Percentiles rank a stretch among this genome's conserved stretches.
phyloP scores from a whole-genome alignment of 2,329 filamentous ascomycete species.

The Phyllosticta citriasiana region DNA sequence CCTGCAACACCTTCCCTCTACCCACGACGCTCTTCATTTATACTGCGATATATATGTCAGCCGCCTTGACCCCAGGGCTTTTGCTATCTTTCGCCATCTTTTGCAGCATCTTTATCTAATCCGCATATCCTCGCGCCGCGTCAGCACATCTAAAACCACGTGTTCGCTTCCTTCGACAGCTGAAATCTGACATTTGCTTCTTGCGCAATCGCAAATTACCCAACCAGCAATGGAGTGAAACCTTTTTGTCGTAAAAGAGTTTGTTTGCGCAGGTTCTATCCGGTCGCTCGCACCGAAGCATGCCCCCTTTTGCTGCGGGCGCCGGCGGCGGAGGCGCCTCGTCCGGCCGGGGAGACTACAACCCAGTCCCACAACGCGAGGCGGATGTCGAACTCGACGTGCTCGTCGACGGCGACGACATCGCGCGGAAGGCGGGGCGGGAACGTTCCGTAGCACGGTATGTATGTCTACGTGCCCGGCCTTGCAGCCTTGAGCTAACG shows the following conservation, averaged over 20 bases:
- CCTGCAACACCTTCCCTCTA: neutral
- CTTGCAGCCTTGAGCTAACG: neutral
- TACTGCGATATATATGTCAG: neutral
- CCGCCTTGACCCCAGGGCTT: too few relatives aligned
- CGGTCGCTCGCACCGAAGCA: neutral
- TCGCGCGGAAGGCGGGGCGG: neutral
- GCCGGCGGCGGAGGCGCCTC: neutral
- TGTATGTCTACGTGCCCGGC: too few relatives aligned
- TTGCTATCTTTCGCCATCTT: neutral
- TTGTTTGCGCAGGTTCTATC: neutral
- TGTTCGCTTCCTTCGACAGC: neutral
- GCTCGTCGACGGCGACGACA: neutral
- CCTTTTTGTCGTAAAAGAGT: neutral
- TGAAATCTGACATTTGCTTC: neutral
- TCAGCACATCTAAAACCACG: neutral
- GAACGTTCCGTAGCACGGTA: conserved; percentile 1
- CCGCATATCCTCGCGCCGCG: neutral
- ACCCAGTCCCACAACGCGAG: conserved; percentile 5
- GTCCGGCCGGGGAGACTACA: conserved; percentile 2
- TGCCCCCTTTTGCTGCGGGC: neutral
- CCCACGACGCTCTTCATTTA: neutral
- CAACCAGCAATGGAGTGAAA: neutral
- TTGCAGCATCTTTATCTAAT: neutral
- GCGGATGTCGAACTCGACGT: conserved; percentile 1
- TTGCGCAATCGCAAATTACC: neutral